phyloP scores from a whole-genome alignment of 495 filamentous ascomycete genomes.

The Rhypophila decipiens region DNA sequence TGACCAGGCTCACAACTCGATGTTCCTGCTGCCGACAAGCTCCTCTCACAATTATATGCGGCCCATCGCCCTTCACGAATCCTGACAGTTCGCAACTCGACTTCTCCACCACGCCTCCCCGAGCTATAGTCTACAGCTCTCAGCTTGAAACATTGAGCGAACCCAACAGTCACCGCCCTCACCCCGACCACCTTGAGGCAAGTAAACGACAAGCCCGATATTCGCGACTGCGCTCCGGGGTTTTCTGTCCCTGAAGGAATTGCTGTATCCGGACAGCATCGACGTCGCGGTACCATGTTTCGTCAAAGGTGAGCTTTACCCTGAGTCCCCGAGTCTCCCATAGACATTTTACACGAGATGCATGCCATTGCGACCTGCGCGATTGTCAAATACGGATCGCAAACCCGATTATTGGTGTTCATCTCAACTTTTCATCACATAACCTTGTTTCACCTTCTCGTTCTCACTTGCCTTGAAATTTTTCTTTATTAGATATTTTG shows the following conservation, averaged over 20 bases:
- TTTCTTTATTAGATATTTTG: neutral
- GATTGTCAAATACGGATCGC: neutral
- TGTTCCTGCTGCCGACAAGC: too few relatives aligned
- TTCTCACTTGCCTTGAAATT: neutral
- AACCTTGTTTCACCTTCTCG: too few relatives aligned
- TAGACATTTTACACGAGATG: too few relatives aligned
- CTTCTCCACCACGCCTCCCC: slow-evolving; percentile 11
- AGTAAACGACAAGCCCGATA: neutral
- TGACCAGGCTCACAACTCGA: too few relatives aligned
- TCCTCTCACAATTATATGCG: too few relatives aligned
- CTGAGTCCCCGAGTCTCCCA: neutral
- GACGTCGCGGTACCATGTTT: slow-evolving; percentile 26
- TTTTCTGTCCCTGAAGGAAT: neutral
- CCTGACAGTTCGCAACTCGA: too few relatives aligned
- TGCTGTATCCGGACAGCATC: neutral
- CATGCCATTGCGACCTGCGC: too few relatives aligned
- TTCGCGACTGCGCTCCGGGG: neutral
- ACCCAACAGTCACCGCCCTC: neutral
- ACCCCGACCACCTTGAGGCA: neutral
- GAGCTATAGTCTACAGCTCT: too few relatives aligned
- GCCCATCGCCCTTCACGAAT: too few relatives aligned
- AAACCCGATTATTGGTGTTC: too few relatives aligned
- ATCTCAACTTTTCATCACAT: too few relatives aligned
- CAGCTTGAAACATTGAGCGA: too few relatives aligned
- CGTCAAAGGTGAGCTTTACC: slow-evolving; percentile 26